Base-by-base conservation (phyloP, 208 protist species). In the Leishmania arabica region DNA sequence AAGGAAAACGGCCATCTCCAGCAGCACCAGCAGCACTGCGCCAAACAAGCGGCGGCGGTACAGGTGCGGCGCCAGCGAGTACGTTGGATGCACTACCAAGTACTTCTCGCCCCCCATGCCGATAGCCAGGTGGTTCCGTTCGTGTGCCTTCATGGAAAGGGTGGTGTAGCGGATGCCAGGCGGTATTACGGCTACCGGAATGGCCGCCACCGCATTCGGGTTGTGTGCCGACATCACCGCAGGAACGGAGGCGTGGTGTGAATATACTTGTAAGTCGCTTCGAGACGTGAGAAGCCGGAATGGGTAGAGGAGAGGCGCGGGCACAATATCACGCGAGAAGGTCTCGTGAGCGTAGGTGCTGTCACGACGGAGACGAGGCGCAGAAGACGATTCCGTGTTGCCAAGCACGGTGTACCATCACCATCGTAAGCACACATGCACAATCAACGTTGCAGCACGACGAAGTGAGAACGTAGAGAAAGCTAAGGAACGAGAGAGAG, bases 121-220 rank as follows among this genome's bases (percentile, higher is more conserved):
- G 2, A 77, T 27, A 51, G 74, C 53, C 53, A 77, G 5, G 53
- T 77, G 74, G 40, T 77, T 60, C 40, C 68, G 54, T 31, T 68
- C 5, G 21, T 21, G 74, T 19, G 21, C 53, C 54, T 77, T 56
- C 34, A 21, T 9, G 9, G 74, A 54, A 34, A 77, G 74, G 37
- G 56, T 51, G 15, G 53, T 40, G 53, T 54, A 19, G 53, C 56
- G 74, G 6, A 65, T 37, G 15, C 40, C 74, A 34, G 17, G 31
- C 2, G 56, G 56, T 8, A 66, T 40, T 19, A 77, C 37, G 40
- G 56, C 37, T 5, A 40, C 56, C 19, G 74, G 56, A 3, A 65
- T 19, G 34, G 65, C 74, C n/a, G 74, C 19, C 34, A 77, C 74
- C 54, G 7, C 74, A 0, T 76, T 51, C 27, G 31, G 15, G 47